phyloP scores from a whole-genome alignment of 352 stramenopile species.

The Phytopythium litorale region DNA sequence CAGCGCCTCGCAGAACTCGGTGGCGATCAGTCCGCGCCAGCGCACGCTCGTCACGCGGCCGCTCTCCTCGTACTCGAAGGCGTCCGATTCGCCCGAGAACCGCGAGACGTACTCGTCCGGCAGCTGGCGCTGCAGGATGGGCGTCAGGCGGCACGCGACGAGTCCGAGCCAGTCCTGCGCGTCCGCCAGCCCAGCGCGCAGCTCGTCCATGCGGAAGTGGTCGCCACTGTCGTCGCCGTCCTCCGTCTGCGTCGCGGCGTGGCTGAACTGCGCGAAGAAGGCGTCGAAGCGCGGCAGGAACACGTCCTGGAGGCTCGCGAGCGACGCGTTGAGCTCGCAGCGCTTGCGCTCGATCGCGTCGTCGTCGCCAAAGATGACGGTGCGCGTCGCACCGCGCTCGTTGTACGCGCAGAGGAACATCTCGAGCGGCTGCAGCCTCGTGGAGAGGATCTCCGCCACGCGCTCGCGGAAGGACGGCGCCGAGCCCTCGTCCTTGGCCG shows the following conservation, averaged over 20 bases:
- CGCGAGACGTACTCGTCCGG: constrained; percentile 79
- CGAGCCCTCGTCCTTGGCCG: not conserved
- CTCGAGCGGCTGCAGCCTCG: constrained; percentile 47
- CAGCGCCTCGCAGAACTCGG: constrained; percentile 48
- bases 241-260: not conserved
- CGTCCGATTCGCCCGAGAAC: constrained; percentile 43
- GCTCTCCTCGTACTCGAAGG: constrained; percentile 28
- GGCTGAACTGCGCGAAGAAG: constrained; percentile 26
- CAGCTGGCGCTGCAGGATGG: constrained; percentile 46
- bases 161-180: constrained; percentile 78
- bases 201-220: constrained; percentile 9
- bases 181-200: constrained; percentile 38
- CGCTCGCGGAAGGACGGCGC: constrained; percentile 22
- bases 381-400: constrained; percentile 48
- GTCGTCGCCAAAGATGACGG: constrained; percentile 71
- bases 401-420: constrained; percentile 81
- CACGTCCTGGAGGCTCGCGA: constrained; percentile 39
- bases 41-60: constrained; percentile 45
- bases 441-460: constrained; percentile 39
- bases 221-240: not conserved
- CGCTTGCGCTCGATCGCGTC: constrained; percentile 54
- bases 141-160: constrained; percentile 52
- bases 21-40: constrained; percentile 72
- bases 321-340: constrained; percentile 50
- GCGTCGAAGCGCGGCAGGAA: constrained; percentile 52